Percentiles rank a stretch among this genome's conserved stretches.
Conservation (phyloP, 2,329 filamentous ascomycete genomes). For the Colletotrichum agaves region DNA sequence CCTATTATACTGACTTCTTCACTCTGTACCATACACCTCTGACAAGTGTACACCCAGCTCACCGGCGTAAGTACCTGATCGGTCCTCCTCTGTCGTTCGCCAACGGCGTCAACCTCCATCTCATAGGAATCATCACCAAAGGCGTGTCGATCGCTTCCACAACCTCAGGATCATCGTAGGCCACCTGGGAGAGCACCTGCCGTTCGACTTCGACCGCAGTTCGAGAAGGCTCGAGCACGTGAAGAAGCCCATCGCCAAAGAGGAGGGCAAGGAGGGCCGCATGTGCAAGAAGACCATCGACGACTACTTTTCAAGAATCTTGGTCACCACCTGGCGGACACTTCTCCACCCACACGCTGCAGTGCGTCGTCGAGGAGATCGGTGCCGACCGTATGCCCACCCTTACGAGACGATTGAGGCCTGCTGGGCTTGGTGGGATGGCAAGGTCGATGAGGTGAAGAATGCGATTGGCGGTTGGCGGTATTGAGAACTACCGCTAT, state of each 20-base stretch:
- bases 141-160: constrained; percentile 60
- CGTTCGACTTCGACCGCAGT: constrained; percentile 61
- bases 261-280: constrained; percentile 29
- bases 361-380: constrained; percentile 60
- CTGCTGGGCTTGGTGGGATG: constrained; percentile 55
- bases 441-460: constrained; percentile 40
- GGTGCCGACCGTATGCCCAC: constrained; percentile 63
- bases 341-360: constrained; percentile 63
- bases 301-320: constrained; percentile 67
- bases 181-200: constrained; percentile 61
- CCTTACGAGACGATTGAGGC: constrained; percentile 60
- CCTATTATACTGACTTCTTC: too few species aligned
- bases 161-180: constrained; percentile 58
- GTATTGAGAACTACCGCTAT: constrained; percentile 47
- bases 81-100: constrained; percentile 70
- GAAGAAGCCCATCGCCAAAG: constrained; percentile 60
- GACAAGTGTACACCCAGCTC: too few species aligned
- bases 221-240: constrained; percentile 67
- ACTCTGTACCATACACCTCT: too few species aligned
- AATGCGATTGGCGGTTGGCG: constrained; percentile 33
- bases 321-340: constrained; percentile 67
- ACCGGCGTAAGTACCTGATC: constrained; percentile 69
- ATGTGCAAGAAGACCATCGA: constrained; percentile 59
- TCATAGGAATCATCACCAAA: constrained; percentile 61
- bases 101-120: constrained; percentile 67